Percentiles rank a stretch among this genome's conserved stretches.
These are phyloP conservation scores for Apiospora hydei DNA, from an alignment of 2,329 filamentous ascomycete species.

Conservation along the genomic window DNA sequence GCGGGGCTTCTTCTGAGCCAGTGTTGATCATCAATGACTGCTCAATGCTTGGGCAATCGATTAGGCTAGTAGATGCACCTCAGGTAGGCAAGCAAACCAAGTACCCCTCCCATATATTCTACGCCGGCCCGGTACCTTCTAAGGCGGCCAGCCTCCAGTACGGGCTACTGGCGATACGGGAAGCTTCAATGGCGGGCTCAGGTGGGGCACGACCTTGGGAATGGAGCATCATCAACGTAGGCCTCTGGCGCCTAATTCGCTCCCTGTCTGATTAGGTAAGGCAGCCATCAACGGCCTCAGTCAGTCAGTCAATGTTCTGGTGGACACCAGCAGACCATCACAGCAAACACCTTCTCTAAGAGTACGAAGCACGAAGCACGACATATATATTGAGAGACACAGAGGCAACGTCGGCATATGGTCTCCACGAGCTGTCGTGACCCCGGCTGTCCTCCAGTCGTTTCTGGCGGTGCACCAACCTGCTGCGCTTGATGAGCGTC, in stretches of 20 bases:
- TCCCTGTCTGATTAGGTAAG: slow-evolving; percentile 10
- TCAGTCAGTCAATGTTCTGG: not conserved
- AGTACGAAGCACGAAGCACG: not conserved
- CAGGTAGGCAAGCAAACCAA: not conserved
- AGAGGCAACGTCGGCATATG: not conserved
- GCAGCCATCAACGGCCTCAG: not conserved
- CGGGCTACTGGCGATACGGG: not conserved
- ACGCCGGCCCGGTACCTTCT: not conserved
- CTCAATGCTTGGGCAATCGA: not conserved
- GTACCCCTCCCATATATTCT: not conserved
- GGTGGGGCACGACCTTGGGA: slow-evolving; percentile 5
- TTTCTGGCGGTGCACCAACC: not conserved
- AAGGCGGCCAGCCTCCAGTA: not conserved
- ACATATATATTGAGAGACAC: not conserved
- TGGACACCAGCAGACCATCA: not conserved
- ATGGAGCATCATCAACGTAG: slow-evolving; percentile 5
- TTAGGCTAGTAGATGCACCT: not conserved
- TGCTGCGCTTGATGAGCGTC: not conserved
- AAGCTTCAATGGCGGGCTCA: slow-evolving; percentile 9
- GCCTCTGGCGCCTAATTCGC: slow-evolving; percentile 6
- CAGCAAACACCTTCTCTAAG: not conserved
- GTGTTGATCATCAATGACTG: not conserved
- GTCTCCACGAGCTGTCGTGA: slow-evolving; percentile 4
- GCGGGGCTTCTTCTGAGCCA: slow-evolving; percentile 10
- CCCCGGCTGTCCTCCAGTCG: not conserved